phyloP scores from a whole-genome alignment of 2,329 filamentous ascomycete genomes.

The Nemania abortiva region DNA sequence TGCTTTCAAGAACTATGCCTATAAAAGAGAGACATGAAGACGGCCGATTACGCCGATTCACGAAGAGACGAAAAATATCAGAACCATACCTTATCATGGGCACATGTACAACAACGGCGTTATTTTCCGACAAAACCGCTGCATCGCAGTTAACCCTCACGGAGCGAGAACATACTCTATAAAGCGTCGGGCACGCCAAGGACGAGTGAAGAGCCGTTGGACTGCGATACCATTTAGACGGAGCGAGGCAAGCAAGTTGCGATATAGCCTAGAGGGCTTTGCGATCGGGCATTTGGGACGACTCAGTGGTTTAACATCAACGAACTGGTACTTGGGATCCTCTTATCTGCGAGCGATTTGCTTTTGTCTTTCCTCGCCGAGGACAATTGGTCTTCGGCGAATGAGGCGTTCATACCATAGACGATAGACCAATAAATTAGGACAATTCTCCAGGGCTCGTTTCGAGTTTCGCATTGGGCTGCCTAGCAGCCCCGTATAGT shows the following conservation, averaged over 20 bases:
- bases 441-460: neutral
- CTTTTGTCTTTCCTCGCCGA: conserved; percentile 1
- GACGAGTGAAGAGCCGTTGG: neutral
- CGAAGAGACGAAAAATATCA: conserved; percentile 8
- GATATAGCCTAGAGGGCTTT: neutral
- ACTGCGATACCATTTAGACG: neutral
- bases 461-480: conserved; percentile 1
- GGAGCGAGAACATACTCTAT: conserved; percentile 5
- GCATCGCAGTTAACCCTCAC: neutral
- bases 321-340: neutral
- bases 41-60: neutral
- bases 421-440: conserved; percentile 22
- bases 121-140: neutral
- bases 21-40: conserved; percentile 10
- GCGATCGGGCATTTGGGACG: conserved; percentile 10
- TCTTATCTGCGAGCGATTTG: conserved; percentile 8
- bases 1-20: conserved; percentile 47
- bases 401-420: conserved; percentile 13
- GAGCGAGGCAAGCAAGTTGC: neutral
- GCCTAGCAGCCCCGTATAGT: neutral
- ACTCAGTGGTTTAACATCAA: conserved; percentile 1
- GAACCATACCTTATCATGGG: neutral
- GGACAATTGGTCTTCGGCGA: conserved; percentile 5
- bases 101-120: neutral
- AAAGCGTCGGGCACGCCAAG: conserved; percentile 9